Conservation (phyloP, 2,329 filamentous ascomycete species). For the Fonsecaea erecta region DNA sequence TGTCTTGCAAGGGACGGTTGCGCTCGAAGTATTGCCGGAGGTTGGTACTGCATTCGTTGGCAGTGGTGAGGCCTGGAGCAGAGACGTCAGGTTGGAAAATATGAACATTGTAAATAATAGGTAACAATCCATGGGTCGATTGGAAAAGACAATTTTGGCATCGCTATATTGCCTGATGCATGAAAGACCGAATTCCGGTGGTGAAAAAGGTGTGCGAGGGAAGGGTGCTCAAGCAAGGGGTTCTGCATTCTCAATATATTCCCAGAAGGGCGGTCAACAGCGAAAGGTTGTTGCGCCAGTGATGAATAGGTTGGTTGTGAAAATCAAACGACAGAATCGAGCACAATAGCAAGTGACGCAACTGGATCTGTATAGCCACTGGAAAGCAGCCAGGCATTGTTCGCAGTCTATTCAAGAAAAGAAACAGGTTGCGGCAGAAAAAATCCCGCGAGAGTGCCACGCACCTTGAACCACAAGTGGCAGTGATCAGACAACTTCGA, state of each 20-base stretch:
- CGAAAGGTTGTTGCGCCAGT: not conserved
- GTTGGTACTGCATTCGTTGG: not conserved
- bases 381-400: not conserved
- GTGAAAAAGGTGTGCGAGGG: not conserved
- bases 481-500: constrained; percentile 9
- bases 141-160: not conserved
- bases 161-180: not conserved
- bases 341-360: constrained; percentile 15
- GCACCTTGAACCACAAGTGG: constrained; percentile 25
- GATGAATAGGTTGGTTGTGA: not conserved
- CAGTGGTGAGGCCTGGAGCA: constrained; percentile 21
- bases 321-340: constrained; percentile 1
- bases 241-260: constrained; percentile 2
- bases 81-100: constrained; percentile 18
- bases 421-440: constrained; percentile 3
- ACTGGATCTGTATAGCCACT: not conserved
- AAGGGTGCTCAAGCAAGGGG: not conserved
- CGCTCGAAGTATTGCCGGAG: not conserved
- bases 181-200: not conserved
- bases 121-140: constrained; percentile 20
- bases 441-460: constrained; percentile 6
- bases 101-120: constrained; percentile 11
- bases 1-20: constrained; percentile 5
- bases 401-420: not conserved
- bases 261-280: not conserved